These are phyloP conservation scores for Gorgonomyces haynaldii DNA, from an alignment of 192 early-diverging fungal species.

Conservation along the genomic window DNA sequence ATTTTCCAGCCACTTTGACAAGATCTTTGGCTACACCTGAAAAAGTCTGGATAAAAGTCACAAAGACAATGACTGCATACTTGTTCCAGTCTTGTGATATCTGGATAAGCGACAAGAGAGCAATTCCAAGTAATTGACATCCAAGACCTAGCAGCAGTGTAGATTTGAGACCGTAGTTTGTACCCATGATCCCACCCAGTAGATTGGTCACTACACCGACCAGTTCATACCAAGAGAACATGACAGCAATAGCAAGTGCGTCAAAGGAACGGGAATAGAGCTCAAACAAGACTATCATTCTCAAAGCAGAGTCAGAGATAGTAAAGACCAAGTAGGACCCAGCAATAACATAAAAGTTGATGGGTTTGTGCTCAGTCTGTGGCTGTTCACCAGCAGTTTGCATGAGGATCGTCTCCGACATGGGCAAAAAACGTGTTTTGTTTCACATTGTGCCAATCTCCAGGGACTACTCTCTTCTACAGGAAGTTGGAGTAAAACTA, in stretches of 20 bases:
- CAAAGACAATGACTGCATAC: slow-evolving; percentile 20
- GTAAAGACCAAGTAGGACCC: slow-evolving; percentile 25
- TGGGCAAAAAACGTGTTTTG: no score
- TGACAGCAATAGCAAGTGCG: slow-evolving; percentile 27
- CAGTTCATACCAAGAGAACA: slow-evolving; percentile 35
- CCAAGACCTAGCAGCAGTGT: slow-evolving; percentile 20
- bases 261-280: slow-evolving; percentile 14
- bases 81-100: slow-evolving; percentile 14
- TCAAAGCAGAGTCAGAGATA: slow-evolving; percentile 28
- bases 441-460: no score
- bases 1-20: slow-evolving; percentile 35
- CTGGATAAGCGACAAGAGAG: slow-evolving; percentile 5
- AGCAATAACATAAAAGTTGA: background rate
- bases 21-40: slow-evolving; percentile 35
- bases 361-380: background rate
- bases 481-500: no score
- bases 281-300: slow-evolving; percentile 33
- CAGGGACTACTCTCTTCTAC: no score
- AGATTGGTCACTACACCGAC: slow-evolving; percentile 32
- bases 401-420: no score
- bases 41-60: slow-evolving; percentile 25
- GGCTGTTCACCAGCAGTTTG: no score
- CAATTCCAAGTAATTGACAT: slow-evolving; percentile 29
- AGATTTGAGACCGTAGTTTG: slow-evolving; percentile 22
- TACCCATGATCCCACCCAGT: slow-evolving; percentile 28